Conservation (phyloP, 116 monocot species). For the Posidonia oceanica region DNA sequence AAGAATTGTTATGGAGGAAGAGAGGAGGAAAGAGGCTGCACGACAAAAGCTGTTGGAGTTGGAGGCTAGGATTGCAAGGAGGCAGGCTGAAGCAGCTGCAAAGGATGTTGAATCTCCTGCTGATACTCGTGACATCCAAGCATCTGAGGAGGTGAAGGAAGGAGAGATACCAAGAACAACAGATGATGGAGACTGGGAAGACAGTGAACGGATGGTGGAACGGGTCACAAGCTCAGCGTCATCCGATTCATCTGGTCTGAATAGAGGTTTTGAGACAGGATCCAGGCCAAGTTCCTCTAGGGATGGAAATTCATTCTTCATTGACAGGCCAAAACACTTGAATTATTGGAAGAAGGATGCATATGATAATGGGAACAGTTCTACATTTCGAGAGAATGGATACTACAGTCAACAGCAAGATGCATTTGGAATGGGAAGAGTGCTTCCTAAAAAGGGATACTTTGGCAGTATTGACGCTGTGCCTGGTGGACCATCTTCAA, state of each 20-base stretch:
- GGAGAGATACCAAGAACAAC: conserved; percentile 17
- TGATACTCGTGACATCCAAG: conserved; percentile 13
- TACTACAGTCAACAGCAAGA: conserved; percentile 31
- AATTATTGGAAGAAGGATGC: conserved; percentile 38
- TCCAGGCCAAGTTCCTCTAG: conserved; percentile 24
- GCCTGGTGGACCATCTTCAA: conserved; percentile 24
- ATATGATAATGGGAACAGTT: conserved; percentile 23
- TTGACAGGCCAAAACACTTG: conserved; percentile 31
- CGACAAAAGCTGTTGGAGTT: conserved; percentile 68
- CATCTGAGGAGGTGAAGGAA: conserved; percentile 15
- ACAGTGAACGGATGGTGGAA: conserved; percentile 53
- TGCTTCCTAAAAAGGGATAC: conserved; percentile 37
- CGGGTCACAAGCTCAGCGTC: conserved; percentile 29
- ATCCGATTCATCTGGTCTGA: conserved; percentile 36
- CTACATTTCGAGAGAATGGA: conserved; percentile 22
- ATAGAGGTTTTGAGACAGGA: conserved; percentile 28
- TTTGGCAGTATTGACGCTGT: conserved; percentile 14
- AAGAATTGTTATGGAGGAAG: conserved; percentile 61
- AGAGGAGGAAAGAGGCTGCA: conserved; percentile 89
- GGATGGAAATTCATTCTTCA: conserved; percentile 32
- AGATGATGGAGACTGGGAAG: conserved; percentile 45
- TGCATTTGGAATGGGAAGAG: conserved; percentile 30
- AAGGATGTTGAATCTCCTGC: conserved; percentile 25
- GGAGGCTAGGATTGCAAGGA: conserved; percentile 77
- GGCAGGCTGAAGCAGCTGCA: conserved; percentile 34